A percentile compares a stretch with the other conserved stretches of the same genome.
Evolutionary conservation across 306 rosid genomes (phyloP).

Genomic region (Abrus precatorius): DNA sequence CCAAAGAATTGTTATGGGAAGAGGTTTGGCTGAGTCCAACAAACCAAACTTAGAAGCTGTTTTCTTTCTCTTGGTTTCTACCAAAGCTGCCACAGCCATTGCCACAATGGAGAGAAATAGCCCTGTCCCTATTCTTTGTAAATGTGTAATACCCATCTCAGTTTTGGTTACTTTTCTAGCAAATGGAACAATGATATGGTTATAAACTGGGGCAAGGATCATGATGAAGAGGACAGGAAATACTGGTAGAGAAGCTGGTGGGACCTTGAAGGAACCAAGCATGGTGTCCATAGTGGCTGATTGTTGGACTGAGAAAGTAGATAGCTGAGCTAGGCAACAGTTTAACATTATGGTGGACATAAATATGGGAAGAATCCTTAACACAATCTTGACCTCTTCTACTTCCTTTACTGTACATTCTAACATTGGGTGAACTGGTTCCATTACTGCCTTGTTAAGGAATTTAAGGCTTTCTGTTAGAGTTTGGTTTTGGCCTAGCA

Average conservation of each 20-base stretch:
- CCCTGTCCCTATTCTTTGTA: slow-evolving; percentile 79
- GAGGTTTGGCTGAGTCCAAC: slow-evolving; percentile 57
- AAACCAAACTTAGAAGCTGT: slow-evolving; percentile 52
- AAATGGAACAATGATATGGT: slow-evolving; percentile 64
- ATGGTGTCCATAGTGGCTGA: slow-evolving; percentile 82
- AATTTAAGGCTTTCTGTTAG: slow-evolving; percentile 62
- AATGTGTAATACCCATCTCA: slow-evolving; percentile 74
- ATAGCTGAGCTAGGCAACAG: slow-evolving; percentile 86
- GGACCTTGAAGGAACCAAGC: slow-evolving; percentile 71
- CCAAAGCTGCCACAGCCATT: slow-evolving; percentile 87
- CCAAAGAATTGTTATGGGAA: slow-evolving; percentile 81
- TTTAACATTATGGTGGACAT: slow-evolving; percentile 79
- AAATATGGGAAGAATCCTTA: slow-evolving; percentile 73
- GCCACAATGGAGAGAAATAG: slow-evolving; percentile 69
- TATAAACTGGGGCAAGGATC: slow-evolving; percentile 72
- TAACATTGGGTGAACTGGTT: slow-evolving; percentile 59
- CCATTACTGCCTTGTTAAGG: slow-evolving; percentile 62
- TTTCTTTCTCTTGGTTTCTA: slow-evolving; percentile 74
- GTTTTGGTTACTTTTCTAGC: slow-evolving; percentile 65
- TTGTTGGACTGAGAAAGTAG: slow-evolving; percentile 88
- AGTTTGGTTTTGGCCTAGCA: slow-evolving; percentile 20
- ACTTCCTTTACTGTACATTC: slow-evolving; percentile 67
- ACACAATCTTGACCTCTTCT: slow-evolving; percentile 73
- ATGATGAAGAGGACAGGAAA: slow-evolving; percentile 82
- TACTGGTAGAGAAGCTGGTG: slow-evolving; percentile 87